phyloP scores from a whole-genome alignment of 78 protist genomes.

The Dictyostelium brefeldianum region DNA sequence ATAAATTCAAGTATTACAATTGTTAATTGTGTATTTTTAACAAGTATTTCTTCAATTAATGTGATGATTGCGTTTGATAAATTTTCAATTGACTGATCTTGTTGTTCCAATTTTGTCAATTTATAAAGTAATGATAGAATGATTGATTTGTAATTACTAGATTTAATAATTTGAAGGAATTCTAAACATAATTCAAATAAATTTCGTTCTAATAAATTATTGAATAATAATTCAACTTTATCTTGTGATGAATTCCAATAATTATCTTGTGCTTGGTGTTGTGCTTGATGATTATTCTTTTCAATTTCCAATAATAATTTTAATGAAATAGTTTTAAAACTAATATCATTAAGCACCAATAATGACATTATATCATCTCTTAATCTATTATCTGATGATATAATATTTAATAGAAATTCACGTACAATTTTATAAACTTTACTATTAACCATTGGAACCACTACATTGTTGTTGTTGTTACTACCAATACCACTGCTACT shows the following conservation, averaged over 20 bases:
- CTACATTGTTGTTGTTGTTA: background rate
- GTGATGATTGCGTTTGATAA: constrained; percentile 8
- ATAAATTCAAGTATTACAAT: constrained; percentile 2
- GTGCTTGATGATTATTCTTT: background rate
- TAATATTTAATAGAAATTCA: background rate
- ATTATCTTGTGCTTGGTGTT: background rate
- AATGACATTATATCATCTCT: constrained; percentile 3
- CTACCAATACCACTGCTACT: background rate
- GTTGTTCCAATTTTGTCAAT: background rate
- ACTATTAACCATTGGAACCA: background rate
- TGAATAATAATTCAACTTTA: constrained; percentile 12
- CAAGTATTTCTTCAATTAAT: constrained; percentile 12
- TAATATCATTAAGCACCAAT: constrained; percentile 3
- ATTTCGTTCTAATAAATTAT: constrained; percentile 5
- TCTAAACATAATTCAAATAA: constrained; percentile 22
- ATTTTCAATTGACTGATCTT: background rate
- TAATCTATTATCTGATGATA: background rate
- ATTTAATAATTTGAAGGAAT: constrained; percentile 16
- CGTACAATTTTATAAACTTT: background rate
- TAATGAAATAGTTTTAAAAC: constrained; percentile 7
- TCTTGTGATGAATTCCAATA: constrained; percentile 19
- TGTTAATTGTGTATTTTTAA: background rate
- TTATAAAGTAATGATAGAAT: constrained; percentile 10
- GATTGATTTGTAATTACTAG: background rate
- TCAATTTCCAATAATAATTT: constrained; percentile 31